phyloP scores from a whole-genome alignment of 805 yeast species.

The Isabelozyma pseudorhagii region DNA sequence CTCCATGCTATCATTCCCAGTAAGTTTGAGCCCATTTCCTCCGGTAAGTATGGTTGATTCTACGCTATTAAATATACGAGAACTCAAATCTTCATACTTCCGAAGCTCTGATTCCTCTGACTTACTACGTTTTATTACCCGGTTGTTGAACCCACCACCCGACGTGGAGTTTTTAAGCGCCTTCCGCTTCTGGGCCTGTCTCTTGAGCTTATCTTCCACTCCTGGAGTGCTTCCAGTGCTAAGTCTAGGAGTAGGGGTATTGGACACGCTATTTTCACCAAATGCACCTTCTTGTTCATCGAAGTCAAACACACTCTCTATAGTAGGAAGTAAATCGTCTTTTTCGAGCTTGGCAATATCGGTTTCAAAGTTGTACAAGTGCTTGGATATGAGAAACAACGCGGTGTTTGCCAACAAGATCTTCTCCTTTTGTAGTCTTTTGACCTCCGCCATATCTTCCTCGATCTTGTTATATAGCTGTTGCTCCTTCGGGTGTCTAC shows the following conservation, averaged over 20 bases:
- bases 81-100: conserved; percentile 4
- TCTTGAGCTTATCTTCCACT: conserved; percentile 9
- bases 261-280: conserved; percentile 19
- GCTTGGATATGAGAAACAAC: conserved; percentile 70
- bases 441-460: conserved; percentile 61
- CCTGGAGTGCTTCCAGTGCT: conserved; percentile 10
- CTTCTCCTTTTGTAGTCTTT: conserved; percentile 72
- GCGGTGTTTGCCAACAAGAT: conserved; percentile 80
- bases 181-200: conserved; percentile 2
- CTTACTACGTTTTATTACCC: conserved; percentile 18
- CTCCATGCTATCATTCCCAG: conserved; percentile 34
- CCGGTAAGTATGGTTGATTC: conserved; percentile 11
- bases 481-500: conserved; percentile 79
- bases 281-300: conserved; percentile 14
- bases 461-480: conserved; percentile 61
- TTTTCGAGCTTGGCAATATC: conserved; percentile 73
- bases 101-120: conserved; percentile 18
- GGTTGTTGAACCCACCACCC: conserved; percentile 2
- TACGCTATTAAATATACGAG: not conserved
- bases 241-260: conserved; percentile 28
- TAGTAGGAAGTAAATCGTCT: conserved; percentile 73
- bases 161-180: conserved; percentile 1
- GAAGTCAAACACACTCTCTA: conserved; percentile 27
- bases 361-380: conserved; percentile 66
- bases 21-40: conserved; percentile 2